These are phyloP conservation scores for Diospyros lotus DNA, from an alignment of 148 eudicot genomes.

Conservation along the genomic window DNA sequence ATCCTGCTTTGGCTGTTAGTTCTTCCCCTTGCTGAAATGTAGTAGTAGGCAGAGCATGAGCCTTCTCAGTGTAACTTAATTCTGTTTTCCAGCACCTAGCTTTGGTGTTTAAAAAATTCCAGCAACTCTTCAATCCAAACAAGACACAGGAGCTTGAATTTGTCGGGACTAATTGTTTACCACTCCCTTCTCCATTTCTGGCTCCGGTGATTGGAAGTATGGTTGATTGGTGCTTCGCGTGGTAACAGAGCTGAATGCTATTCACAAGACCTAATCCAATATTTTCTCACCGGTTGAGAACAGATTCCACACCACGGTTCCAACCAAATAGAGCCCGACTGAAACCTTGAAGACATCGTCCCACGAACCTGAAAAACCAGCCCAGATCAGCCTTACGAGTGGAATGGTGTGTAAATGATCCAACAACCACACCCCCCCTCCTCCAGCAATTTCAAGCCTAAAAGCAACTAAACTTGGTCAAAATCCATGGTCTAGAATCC, in stretches of 20 bases:
- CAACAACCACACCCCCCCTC: neutral
- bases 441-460: no score
- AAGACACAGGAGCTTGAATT: no score
- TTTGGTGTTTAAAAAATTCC: no score
- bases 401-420: neutral
- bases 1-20: no score
- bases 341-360: slow-evolving; percentile 87
- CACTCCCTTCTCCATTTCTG: neutral
- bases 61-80: no score
- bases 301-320: slow-evolving; percentile 87
- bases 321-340: slow-evolving; percentile 78
- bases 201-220: neutral
- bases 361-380: slow-evolving; percentile 72
- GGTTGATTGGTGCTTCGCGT: neutral
- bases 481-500: neutral
- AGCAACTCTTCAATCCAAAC: no score
- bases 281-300: slow-evolving; percentile 91
- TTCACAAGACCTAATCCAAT: slow-evolving; percentile 34
- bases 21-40: no score
- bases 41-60: no score
- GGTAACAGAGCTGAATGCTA: neutral
- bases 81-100: no score
- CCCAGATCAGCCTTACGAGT: neutral
- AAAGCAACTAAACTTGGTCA: neutral
- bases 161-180: no score